Conservation (phyloP, 1,284 basidiomycete species). For the Mycena sp. region DNA sequence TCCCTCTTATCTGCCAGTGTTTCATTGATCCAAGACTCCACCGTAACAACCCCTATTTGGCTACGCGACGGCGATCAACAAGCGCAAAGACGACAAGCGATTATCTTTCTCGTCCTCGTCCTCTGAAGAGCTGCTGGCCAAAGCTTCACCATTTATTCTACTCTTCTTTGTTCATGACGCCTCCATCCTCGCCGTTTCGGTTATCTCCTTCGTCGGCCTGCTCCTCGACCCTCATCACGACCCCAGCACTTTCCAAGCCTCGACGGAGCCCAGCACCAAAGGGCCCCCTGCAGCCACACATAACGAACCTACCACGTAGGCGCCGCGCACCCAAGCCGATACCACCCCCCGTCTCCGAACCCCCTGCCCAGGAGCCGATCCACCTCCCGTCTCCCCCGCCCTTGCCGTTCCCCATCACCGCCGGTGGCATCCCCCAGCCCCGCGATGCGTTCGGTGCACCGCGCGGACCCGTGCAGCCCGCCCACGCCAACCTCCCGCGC, state of each 20-base stretch:
- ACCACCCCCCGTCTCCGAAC: neutral
- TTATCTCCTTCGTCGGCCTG: conserved; percentile 2
- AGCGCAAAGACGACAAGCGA: neutral
- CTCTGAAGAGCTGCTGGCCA: neutral
- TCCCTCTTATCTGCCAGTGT: too few species aligned
- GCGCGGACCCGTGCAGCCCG: neutral
- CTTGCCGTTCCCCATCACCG: neutral
- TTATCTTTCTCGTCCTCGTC: neutral
- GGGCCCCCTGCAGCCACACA: conserved; percentile 10
- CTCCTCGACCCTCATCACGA: conserved; percentile 20
- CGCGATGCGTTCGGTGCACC: neutral
- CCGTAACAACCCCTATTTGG: neutral
- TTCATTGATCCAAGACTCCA: too few species aligned
- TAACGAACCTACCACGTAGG: conserved; percentile 19
- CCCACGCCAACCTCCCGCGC: conserved; percentile 6
- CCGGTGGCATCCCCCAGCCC: neutral
- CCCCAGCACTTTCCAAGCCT: neutral
- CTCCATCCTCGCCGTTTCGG: conserved; percentile 6
- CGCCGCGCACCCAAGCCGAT: neutral
- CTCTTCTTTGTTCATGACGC: neutral
- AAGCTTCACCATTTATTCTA: neutral
- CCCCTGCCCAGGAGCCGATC: neutral
- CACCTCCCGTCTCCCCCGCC: neutral
- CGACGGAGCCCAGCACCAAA: conserved; percentile 4
- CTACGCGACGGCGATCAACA: conserved; percentile 1